Conservation (phyloP, 1,284 basidiomycete species). For the Meripilus lineatus region DNA sequence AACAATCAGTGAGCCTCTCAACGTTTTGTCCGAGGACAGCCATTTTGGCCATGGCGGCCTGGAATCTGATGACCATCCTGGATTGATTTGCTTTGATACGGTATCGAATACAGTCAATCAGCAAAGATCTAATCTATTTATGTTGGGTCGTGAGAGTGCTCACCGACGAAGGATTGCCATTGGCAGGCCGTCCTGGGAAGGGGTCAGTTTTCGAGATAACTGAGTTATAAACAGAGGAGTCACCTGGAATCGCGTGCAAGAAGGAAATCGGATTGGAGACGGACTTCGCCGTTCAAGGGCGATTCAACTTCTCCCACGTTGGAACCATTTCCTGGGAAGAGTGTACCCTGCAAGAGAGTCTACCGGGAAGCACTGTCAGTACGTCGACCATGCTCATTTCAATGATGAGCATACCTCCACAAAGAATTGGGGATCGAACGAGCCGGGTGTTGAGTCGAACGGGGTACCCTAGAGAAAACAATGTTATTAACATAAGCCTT, state of each 20-base stretch:
- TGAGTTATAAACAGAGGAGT: too few species aligned
- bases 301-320: constrained; percentile 32
- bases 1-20: constrained; percentile 6
- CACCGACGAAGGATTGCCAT: constrained; percentile 11
- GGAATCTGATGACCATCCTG: constrained; percentile 8
- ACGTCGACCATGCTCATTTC: neutral
- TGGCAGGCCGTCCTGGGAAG: constrained; percentile 13
- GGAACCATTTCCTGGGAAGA: constrained; percentile 18
- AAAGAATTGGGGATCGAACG: constrained; percentile 37
- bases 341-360: constrained; percentile 5
- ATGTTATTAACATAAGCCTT: neutral
- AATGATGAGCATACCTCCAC: constrained; percentile 27
- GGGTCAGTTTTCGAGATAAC: too few species aligned
- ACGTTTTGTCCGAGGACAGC: constrained; percentile 7
- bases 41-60: constrained; percentile 9
- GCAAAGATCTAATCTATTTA: neutral
- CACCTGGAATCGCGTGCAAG: constrained; percentile 30
- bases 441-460: constrained; percentile 35
- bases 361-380: neutral
- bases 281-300: constrained; percentile 33
- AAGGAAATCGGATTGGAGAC: constrained; percentile 34
- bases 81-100: constrained; percentile 1
- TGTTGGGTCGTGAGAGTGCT: constrained; percentile 1
- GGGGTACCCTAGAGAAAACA: constrained; percentile 24
- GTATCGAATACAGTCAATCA: too few species aligned